Evolutionary conservation across 805 yeast genomes (phyloP).

Genomic region (Kurtzmaniella cleridarum): DNA sequence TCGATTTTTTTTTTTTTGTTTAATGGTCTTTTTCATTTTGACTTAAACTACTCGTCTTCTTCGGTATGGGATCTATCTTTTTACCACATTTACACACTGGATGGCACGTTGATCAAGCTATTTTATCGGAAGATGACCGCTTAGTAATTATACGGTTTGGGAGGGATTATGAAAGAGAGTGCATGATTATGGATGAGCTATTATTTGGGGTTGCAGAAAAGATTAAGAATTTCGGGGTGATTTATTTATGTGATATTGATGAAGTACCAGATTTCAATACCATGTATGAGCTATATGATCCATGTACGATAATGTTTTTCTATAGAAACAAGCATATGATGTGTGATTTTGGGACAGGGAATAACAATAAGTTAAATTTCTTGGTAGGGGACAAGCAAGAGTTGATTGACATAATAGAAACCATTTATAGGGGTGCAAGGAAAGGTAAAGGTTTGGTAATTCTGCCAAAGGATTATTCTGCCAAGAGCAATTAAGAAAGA

Average conservation of each 20-base stretch:
- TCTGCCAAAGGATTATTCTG: constrained; percentile 69
- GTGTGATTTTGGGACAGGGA: constrained; percentile 98
- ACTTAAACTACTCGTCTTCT: no score
- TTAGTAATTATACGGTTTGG: constrained; percentile 89
- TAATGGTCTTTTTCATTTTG: no score
- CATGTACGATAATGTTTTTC: constrained; percentile 90
- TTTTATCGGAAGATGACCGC: constrained; percentile 82
- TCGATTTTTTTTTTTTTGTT: no score
- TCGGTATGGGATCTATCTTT: constrained; percentile 70
- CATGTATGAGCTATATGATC: constrained; percentile 88
- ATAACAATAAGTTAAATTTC: constrained; percentile 90
- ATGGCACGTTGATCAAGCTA: constrained; percentile 98
- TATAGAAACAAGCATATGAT: constrained; percentile 92
- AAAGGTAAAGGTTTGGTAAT: constrained; percentile 90
- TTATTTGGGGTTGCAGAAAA: constrained; percentile 75
- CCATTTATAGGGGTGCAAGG: constrained; percentile 83
- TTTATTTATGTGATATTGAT: constrained; percentile 84
- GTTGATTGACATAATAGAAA: constrained; percentile 84
- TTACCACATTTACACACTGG: constrained; percentile 78
- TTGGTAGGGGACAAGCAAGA: constrained; percentile 73
- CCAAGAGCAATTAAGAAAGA: constrained; percentile 5
- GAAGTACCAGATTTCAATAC: constrained; percentile 84
- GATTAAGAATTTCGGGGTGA: constrained; percentile 79
- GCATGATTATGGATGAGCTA: constrained; percentile 88
- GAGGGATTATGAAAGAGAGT: constrained; percentile 64